Conservation (phyloP, 352 stramenopile species). For the Globisporangium parvum region DNA sequence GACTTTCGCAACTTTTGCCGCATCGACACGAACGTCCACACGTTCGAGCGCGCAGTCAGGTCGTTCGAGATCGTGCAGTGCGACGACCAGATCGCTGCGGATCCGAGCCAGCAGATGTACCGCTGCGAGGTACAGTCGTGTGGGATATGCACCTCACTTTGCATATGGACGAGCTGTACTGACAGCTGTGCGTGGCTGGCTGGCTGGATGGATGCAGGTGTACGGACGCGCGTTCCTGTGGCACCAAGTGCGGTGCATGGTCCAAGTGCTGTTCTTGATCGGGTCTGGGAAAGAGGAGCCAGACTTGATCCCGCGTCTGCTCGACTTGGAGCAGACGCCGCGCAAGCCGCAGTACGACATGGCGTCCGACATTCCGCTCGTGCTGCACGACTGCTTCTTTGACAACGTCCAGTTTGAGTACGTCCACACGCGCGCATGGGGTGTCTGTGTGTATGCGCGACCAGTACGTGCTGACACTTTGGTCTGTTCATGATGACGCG, state of each 20-base stretch:
- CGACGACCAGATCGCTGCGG: constrained; percentile 24
- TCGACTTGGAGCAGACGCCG: constrained; percentile 89
- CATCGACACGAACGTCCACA: constrained; percentile 97
- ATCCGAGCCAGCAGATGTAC: constrained; percentile 59
- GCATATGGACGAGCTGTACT: background rate
- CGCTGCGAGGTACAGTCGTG: constrained; percentile 43
- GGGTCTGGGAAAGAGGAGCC: constrained; percentile 90
- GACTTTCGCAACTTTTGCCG: constrained; percentile 99
- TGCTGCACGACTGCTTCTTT: constrained; percentile 97
- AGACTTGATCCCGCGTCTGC: constrained; percentile 80
- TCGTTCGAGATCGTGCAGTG: constrained; percentile 84
- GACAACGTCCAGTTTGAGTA: constrained; percentile 74
- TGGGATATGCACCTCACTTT: background rate
- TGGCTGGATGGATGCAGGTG: constrained; percentile 23
- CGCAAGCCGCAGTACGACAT: constrained; percentile 93
- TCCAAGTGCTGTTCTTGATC: constrained; percentile 95
- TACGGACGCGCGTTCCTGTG: constrained; percentile 96
- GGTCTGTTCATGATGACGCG: constrained; percentile 20
- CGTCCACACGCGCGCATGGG: constrained; percentile 10
- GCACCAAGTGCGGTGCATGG: constrained; percentile 99
- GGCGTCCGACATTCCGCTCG: constrained; percentile 92
- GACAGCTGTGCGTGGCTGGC: background rate
- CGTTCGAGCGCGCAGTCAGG: constrained; percentile 87
- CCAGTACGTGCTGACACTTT: constrained; percentile 5
- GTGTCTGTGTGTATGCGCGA: background rate